These are phyloP conservation scores for Euphrasia confusa DNA, from an alignment of 257 asterid species.

Conservation along the genomic window DNA sequence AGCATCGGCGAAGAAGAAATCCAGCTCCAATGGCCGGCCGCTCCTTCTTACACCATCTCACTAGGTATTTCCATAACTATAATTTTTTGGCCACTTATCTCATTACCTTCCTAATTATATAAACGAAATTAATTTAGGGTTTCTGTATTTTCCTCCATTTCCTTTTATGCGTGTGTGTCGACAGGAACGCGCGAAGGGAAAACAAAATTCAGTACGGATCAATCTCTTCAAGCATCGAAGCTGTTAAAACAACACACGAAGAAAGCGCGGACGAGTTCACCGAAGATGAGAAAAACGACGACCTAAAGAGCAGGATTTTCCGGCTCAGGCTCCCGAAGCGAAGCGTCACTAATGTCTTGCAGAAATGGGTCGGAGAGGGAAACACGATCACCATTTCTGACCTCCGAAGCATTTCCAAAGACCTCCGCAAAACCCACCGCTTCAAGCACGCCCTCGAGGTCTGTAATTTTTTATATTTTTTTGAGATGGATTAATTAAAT, in stretches of 20 bases:
- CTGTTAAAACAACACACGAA: conserved; percentile 23
- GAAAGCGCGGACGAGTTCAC: conserved; percentile 21
- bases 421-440: conserved; percentile 63
- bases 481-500: neutral
- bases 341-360: conserved; percentile 68
- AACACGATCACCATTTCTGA: conserved; percentile 44
- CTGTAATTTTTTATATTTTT: conserved; percentile 1
- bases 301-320: conserved; percentile 74
- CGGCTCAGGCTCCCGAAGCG: conserved; percentile 83
- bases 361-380: conserved; percentile 77
- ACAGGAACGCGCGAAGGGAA: conserved; percentile 36
- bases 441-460: conserved; percentile 98
- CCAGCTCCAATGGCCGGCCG: conserved; percentile 62
- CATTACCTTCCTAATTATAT: neutral
- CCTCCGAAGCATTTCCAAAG: conserved; percentile 72
- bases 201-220: conserved; percentile 36
- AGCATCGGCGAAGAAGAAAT: neutral
- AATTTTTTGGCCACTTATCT: neutral
- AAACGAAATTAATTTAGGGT: neutral
- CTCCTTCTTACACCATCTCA: conserved; percentile 47
- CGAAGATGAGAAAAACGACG: conserved; percentile 49
- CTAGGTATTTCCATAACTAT: too few species aligned
- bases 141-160: neutral
- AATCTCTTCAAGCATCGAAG: conserved; percentile 47
- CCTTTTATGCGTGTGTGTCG: neutral